Base-by-base conservation (phyloP, 805 yeast species). In the Candida nitratophila region DNA sequence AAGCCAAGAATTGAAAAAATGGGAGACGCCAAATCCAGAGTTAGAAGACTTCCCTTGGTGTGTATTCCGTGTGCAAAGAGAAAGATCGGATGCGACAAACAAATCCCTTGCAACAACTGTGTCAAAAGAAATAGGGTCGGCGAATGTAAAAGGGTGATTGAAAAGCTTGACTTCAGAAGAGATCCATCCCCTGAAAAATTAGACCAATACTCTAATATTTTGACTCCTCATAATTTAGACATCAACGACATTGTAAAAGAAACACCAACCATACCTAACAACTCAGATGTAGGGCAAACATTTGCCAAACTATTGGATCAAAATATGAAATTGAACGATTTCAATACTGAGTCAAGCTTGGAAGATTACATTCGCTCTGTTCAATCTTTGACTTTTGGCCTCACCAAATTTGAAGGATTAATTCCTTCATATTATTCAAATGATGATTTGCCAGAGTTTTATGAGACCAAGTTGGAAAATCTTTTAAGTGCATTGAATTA, bases 71-170 rank as follows among this genome's bases (percentile, higher is more conserved):
- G 60, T 37, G 41, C 57, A 2, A 36, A 43, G 16, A 43, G 60
- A 22, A 56, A 56, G 24, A 57, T 56, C 30, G 50, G 46, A 26
- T 56, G 60, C 36, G 57, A 56, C 42, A 56, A 56, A 47, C 44
- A 47, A 9, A 42, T 53, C 5, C 60, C 60, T 3, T 56, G 59
- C 34, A 41, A 26, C 2, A 55, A 50, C 24, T 56, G 60, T 40
- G 38, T 48, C 9, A 44, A 47, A 21, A 40, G 58, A 26, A 46
- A 49, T 36, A 47, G 44, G n/a, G 24, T 21, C 3, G 21, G 4
- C 14, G 35, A 29, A 10, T 39, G 41, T 19, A 19, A 15, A 21
- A 27, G 41, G 16, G 11, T n/a, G 4, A 4, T 11, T 30, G 39
- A 35, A 21, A 16, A 32, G 29, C 10, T 22, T 10, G 12, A 32